These are phyloP conservation scores for Auricularia sp. DNA, from an alignment of 768 basidiomycete genomes.

Conservation along the genomic window DNA sequence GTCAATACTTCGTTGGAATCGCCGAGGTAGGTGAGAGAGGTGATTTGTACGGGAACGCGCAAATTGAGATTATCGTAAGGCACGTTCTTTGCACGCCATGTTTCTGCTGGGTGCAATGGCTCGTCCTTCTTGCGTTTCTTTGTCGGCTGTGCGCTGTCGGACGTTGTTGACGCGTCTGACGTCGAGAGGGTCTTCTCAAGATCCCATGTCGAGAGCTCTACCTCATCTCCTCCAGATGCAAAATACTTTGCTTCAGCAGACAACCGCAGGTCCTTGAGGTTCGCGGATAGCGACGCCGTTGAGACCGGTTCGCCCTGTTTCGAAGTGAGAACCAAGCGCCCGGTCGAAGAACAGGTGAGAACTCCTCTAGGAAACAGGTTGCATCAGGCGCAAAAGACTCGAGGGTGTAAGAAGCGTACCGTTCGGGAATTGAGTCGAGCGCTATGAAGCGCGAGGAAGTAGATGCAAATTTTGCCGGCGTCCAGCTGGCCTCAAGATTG, in stretches of 20 bases:
- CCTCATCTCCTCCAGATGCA: slow-evolving; percentile 79
- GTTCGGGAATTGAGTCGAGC: slow-evolving; percentile 34
- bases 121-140: slow-evolving; percentile 38
- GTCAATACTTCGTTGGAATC: slow-evolving; percentile 44
- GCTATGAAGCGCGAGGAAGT: slow-evolving; percentile 51
- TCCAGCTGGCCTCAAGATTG: slow-evolving; percentile 43
- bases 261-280: slow-evolving; percentile 59
- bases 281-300: slow-evolving; percentile 48
- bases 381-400: neutral
- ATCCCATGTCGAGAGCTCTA: slow-evolving; percentile 76
- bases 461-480: slow-evolving; percentile 41
- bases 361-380: slow-evolving; percentile 27
- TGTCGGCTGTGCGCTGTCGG: slow-evolving; percentile 6
- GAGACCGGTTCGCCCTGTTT: slow-evolving; percentile 17
- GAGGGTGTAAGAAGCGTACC: slow-evolving; percentile 8
- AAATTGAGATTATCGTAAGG: slow-evolving; percentile 67
- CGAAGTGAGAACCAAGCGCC: slow-evolving; percentile 48
- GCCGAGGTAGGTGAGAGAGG: slow-evolving; percentile 50
- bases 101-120: slow-evolving; percentile 54
- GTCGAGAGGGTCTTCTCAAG: slow-evolving; percentile 45
- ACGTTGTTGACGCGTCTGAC: slow-evolving; percentile 11
- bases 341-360: slow-evolving; percentile 68
- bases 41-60: slow-evolving; percentile 70
- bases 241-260: slow-evolving; percentile 46
- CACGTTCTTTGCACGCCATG: slow-evolving; percentile 81